Evolutionary conservation across 2,329 filamentous ascomycete species (phyloP).

Genomic region (Cladorrhinum sp.): DNA sequence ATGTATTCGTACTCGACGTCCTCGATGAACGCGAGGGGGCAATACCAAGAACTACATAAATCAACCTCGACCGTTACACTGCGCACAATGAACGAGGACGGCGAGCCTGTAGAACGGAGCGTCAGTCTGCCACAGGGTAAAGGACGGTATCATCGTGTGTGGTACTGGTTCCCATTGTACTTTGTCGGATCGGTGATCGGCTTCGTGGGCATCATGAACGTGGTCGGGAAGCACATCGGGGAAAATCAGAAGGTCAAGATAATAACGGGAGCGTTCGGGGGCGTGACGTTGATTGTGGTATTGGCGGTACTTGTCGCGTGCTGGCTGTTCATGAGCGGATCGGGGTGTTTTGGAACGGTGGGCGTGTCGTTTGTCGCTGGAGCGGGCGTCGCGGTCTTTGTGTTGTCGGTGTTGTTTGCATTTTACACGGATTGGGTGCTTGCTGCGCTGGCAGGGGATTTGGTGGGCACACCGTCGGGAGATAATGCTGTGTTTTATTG

Average conservation of each 20-base stretch:
- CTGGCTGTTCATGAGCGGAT: slow-evolving; percentile 4
- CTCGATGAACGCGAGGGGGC: neutral
- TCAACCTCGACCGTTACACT: neutral
- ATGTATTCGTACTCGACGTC: neutral
- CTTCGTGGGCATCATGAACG: slow-evolving; percentile 17
- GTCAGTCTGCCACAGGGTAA: neutral
- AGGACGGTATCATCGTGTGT: slow-evolving; percentile 7
- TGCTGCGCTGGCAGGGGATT: slow-evolving; percentile 14
- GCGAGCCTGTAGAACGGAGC: slow-evolving; percentile 8
- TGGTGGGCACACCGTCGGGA: slow-evolving; percentile 12
- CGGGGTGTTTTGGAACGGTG: neutral
- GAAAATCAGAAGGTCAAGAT: slow-evolving; percentile 8
- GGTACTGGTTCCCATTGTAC: slow-evolving; percentile 12
- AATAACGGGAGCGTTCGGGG: slow-evolving; percentile 16
- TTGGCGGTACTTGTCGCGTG: neutral
- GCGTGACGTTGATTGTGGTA: slow-evolving; percentile 2
- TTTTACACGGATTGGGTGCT: slow-evolving; percentile 18
- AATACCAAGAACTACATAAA: neutral
- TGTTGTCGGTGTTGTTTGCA: slow-evolving; percentile 16
- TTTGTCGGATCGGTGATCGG: slow-evolving; percentile 12
- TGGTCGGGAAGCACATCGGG: slow-evolving; percentile 12
- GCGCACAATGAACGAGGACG: neutral
- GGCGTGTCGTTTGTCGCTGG: neutral
- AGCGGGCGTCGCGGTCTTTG: slow-evolving; percentile 6
- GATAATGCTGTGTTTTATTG: slow-evolving; percentile 22